A percentile compares a stretch with the other conserved stretches of the same genome.
Conservation (phyloP, 1,139 yeast genomes). For the Groenewaldozyma auringiensis region DNA sequence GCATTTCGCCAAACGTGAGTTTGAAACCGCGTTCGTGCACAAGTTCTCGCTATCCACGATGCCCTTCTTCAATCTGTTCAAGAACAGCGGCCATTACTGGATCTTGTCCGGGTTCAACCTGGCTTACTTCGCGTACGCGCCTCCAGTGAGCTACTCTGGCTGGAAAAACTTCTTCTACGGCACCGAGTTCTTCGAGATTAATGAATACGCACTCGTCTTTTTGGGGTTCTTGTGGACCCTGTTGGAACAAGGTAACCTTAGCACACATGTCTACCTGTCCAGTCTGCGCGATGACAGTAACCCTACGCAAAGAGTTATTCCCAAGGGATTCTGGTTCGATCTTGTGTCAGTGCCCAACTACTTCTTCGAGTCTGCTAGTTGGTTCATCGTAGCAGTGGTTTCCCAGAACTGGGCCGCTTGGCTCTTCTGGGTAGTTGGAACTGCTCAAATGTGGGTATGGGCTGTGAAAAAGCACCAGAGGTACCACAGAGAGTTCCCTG, state of each 20-base stretch:
- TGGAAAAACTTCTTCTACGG: constrained; percentile 25
- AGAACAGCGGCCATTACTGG: constrained; percentile 91
- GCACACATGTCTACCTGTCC: constrained; percentile 57
- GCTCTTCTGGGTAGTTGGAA: constrained; percentile 61
- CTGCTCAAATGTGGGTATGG: constrained; percentile 75
- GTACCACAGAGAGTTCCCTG: constrained; percentile 64
- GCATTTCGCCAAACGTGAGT: constrained; percentile 83
- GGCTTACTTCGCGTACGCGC: constrained; percentile 64
- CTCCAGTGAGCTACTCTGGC: constrained; percentile 32
- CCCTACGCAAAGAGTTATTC: constrained; percentile 41
- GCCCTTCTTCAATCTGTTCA: constrained; percentile 83
- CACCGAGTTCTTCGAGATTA: constrained; percentile 19
- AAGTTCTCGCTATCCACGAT: constrained; percentile 80
- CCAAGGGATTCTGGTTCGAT: constrained; percentile 44
- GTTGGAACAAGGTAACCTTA: constrained; percentile 65
- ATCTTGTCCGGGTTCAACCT: constrained; percentile 68
- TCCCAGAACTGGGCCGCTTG: constrained; percentile 73
- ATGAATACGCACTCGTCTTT: constrained; percentile 16
- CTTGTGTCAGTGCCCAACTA: constrained; percentile 67
- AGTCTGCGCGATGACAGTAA: constrained; percentile 43
- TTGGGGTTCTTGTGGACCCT: constrained; percentile 44
- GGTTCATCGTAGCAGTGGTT: constrained; percentile 62
- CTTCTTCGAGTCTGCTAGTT: constrained; percentile 71
- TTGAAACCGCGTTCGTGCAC: constrained; percentile 78
- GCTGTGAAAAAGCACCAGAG: constrained; percentile 65